phyloP scores from a whole-genome alignment of 2,329 filamentous ascomycete genomes.

The Ophiocordyceps sinensis region DNA sequence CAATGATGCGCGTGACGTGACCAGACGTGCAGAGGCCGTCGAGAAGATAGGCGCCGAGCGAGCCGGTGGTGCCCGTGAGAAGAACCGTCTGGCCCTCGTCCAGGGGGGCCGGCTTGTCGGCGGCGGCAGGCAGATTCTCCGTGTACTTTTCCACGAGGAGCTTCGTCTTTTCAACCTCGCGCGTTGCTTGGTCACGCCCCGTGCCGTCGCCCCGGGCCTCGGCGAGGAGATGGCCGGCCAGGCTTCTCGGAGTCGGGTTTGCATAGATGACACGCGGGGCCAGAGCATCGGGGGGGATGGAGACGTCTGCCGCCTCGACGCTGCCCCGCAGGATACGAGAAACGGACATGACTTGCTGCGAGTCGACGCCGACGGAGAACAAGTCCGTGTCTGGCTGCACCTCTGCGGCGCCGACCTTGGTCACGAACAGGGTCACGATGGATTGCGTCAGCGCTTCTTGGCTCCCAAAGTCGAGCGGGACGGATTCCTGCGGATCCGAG shows the following conservation, averaged over 20 bases:
- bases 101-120: conserved; percentile 9
- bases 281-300: conserved; percentile 4
- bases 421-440: conserved; percentile 7
- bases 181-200: background rate
- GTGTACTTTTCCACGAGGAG: conserved; percentile 15
- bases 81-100: conserved; percentile 44
- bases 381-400: conserved; percentile 17
- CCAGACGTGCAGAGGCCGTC: conserved; percentile 15
- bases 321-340: conserved; percentile 7
- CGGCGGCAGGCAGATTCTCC: conserved; percentile 8
- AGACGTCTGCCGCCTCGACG: conserved; percentile 6
- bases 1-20: conserved; percentile 10
- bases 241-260: conserved; percentile 12
- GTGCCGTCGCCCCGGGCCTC: background rate
- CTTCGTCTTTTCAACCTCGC: conserved; percentile 3
- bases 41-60: conserved; percentile 64
- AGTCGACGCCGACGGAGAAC: conserved; percentile 24
- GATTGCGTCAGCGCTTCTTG: conserved; percentile 10
- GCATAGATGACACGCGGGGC: conserved; percentile 14
- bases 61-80: conserved; percentile 78
- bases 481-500: background rate
- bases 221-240: conserved; percentile 8
- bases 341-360: conserved; percentile 20
- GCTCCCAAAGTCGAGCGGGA: conserved; percentile 8
- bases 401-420: conserved; percentile 4